Conservation (phyloP, 2,329 filamentous ascomycete species). For the Thelonectria rubi region DNA sequence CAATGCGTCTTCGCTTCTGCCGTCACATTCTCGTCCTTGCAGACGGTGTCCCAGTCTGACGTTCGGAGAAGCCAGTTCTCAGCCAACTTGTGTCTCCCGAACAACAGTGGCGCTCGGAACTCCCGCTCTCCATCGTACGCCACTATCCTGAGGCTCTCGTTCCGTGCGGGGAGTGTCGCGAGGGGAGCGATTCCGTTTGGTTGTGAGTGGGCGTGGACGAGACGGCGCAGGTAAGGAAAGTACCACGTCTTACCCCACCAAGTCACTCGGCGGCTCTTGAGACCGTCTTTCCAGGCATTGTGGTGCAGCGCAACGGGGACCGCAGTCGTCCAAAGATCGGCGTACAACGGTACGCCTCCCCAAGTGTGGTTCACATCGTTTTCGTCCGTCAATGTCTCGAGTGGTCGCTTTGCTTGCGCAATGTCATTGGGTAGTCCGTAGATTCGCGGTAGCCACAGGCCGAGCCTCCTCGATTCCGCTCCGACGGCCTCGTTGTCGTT, state of each 20-base stretch:
- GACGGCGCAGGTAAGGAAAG: conserved; percentile 37
- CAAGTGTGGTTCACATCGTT: conserved; percentile 18
- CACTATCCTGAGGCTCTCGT: conserved; percentile 26
- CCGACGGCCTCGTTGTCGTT: conserved; percentile 29
- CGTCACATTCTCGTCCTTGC: conserved; percentile 27
- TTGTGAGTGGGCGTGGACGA: conserved; percentile 32
- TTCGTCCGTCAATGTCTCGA: conserved; percentile 18
- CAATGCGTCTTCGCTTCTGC: conserved; percentile 26
- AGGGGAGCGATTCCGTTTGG: conserved; percentile 23
- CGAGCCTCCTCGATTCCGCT: conserved; percentile 29
- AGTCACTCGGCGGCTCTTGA: conserved; percentile 33
- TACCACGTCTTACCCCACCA: conserved; percentile 43
- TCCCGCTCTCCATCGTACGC: conserved; percentile 26
- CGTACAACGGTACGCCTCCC: conserved; percentile 36
- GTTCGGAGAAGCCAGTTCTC: conserved; percentile 32
- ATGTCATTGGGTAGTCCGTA: conserved; percentile 37
- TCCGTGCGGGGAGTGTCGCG: conserved; percentile 25
- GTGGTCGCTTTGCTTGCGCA: conserved; percentile 23
- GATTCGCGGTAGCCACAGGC: conserved; percentile 39
- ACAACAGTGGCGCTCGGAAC: conserved; percentile 29
- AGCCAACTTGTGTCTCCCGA: conserved; percentile 34
- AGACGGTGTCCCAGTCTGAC: conserved; percentile 36
- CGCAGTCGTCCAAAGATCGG: conserved; percentile 38
- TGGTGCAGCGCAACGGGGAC: conserved; percentile 40
- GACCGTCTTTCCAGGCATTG: conserved; percentile 40